A percentile compares a stretch with the other conserved stretches of the same genome.
Evolutionary conservation across 2,329 filamentous ascomycete species (phyloP).

Genomic region (Akanthomyces dipterigenus): DNA sequence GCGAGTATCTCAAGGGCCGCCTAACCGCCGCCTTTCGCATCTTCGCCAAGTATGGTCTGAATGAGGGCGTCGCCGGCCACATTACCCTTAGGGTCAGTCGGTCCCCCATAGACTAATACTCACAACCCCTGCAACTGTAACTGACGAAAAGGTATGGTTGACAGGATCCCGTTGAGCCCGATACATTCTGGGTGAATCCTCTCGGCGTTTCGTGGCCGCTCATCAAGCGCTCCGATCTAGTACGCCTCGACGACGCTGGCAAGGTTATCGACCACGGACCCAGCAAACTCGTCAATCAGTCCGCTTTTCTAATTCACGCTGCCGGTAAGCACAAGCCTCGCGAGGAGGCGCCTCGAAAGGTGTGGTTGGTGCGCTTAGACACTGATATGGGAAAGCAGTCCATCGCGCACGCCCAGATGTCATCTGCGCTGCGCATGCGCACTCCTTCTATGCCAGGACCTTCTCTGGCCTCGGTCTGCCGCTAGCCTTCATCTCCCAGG

Average conservation of each 20-base stretch:
- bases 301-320: constrained; percentile 23
- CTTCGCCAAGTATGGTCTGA: constrained; percentile 50
- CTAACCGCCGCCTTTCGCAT: constrained; percentile 51
- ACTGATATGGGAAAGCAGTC: constrained; percentile 25
- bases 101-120: background rate
- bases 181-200: constrained; percentile 62
- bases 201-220: constrained; percentile 57
- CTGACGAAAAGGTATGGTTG: constrained; percentile 1
- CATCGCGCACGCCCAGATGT: constrained; percentile 49
- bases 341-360: too few relatives aligned
- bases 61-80: constrained; percentile 59
- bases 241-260: constrained; percentile 55
- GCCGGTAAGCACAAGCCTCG: constrained; percentile 15
- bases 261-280: constrained; percentile 55
- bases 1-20: constrained; percentile 47
- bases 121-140: background rate
- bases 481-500: constrained; percentile 60
- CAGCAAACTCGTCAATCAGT: constrained; percentile 25
- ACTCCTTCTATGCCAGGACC: constrained; percentile 46
- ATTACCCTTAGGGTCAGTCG: constrained; percentile 45
- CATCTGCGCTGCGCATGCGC: constrained; percentile 46
- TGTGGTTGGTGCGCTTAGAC: background rate
- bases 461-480: constrained; percentile 56
- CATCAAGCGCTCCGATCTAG: constrained; percentile 60
- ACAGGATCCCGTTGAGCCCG: constrained; percentile 49